Evolutionary conservation across 139 green algal genomes (phyloP).

Genomic region (Desmodesmus armatus): DNA sequence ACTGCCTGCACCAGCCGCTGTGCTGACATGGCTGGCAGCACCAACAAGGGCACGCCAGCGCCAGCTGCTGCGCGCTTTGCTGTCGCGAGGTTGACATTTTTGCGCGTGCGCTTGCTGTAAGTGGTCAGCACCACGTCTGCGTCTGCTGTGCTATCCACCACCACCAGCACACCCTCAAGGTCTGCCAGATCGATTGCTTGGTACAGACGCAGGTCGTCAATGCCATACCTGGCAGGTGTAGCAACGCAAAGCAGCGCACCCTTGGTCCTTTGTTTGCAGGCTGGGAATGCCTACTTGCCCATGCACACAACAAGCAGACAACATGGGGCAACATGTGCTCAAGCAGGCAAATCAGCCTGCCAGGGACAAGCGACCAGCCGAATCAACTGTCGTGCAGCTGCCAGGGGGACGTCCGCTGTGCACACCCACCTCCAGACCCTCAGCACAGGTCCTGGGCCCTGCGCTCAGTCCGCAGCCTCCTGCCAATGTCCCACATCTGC

Average conservation of each 20-base stretch:
- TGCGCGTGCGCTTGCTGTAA: constrained; percentile 28
- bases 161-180: constrained; percentile 42
- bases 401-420: neutral
- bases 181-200: constrained; percentile 42
- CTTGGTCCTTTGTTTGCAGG: too few relatives aligned
- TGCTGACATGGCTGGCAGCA: constrained; percentile 27
- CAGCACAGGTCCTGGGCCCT: neutral
- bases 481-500: constrained; percentile 3
- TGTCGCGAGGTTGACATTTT: constrained; percentile 22
- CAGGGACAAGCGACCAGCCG: too few relatives aligned
- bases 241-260: too few relatives aligned
- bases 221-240: constrained; percentile 37
- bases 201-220: constrained; percentile 57
- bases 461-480: neutral
- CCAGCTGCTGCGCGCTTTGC: neutral
- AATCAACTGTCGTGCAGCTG: too few relatives aligned
- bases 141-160: constrained; percentile 13
- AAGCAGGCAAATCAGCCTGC: too few relatives aligned
- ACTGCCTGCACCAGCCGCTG: constrained; percentile 31
- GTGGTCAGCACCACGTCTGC: constrained; percentile 35
- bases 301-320: too few relatives aligned
- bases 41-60: constrained; percentile 9
- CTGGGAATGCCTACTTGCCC: too few relatives aligned
- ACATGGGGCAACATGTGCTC: too few relatives aligned
- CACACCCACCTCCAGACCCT: constrained; percentile 31